These are phyloP conservation scores for Beauveria sp. DNA, from an alignment of 2,329 filamentous ascomycete species.

Conservation along the genomic window DNA sequence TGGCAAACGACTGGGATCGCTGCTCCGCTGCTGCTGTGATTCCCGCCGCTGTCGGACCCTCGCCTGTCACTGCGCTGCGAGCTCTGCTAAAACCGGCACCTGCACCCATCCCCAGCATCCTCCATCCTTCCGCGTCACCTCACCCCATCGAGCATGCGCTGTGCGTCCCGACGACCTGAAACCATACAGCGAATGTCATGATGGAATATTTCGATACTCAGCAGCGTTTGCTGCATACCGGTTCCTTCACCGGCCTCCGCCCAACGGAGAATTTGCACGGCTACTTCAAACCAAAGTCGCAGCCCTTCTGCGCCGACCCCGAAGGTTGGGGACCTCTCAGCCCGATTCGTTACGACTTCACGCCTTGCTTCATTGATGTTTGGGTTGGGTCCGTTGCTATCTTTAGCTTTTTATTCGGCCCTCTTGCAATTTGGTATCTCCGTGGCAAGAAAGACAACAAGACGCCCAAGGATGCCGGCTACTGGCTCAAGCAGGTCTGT, in stretches of 20 bases:
- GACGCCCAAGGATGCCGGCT: slow-evolving; percentile 76
- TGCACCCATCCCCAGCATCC: neutral
- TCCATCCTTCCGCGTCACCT: neutral
- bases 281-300: slow-evolving; percentile 54
- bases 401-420: slow-evolving; percentile 72
- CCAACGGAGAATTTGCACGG: slow-evolving; percentile 43
- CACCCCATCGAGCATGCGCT: slow-evolving; percentile 2
- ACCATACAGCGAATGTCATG: neutral
- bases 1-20: neutral
- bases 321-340: slow-evolving; percentile 97
- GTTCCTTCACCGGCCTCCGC: slow-evolving; percentile 54
- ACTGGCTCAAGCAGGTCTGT: slow-evolving; percentile 82
- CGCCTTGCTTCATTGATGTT: slow-evolving; percentile 93
- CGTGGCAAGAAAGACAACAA: slow-evolving; percentile 23
- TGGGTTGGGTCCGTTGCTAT: slow-evolving; percentile 72
- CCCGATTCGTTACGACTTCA: slow-evolving; percentile 83
- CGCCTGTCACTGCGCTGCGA: neutral
- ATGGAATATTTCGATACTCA: slow-evolving; percentile 25
- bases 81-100: neutral
- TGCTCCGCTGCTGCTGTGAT: neutral
- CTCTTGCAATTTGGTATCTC: slow-evolving; percentile 71
- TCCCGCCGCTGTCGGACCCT: neutral
- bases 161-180: neutral
- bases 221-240: slow-evolving; percentile 45
- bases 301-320: slow-evolving; percentile 77